Conservation (phyloP, 805 yeast species). For the Yamadazyma paraphyllophila region DNA sequence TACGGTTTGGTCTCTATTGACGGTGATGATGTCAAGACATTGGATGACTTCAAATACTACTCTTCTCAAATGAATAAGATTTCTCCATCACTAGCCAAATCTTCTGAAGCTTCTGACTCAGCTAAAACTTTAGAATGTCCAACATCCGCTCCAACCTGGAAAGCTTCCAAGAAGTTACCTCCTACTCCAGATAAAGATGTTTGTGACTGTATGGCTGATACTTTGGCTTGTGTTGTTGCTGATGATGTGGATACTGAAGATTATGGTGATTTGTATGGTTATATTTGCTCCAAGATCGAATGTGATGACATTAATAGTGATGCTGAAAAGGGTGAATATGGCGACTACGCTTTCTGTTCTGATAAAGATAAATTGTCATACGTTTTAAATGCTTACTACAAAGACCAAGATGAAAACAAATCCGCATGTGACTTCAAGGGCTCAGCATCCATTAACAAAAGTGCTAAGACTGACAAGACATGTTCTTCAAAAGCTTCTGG, state of each 20-base stretch:
- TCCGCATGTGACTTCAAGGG: slow-evolving; percentile 71
- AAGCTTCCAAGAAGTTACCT: slow-evolving; percentile 65
- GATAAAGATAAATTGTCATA: slow-evolving; percentile 63
- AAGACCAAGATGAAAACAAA: slow-evolving; percentile 37
- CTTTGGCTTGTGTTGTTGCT: slow-evolving; percentile 60
- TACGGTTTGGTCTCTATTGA: slow-evolving; percentile 72
- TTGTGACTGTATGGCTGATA: slow-evolving; percentile 60
- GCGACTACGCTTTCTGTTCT: slow-evolving; percentile 71
- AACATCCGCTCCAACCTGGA: slow-evolving; percentile 54
- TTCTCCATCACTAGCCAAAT: slow-evolving; percentile 34
- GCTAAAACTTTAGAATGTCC: slow-evolving; percentile 72
- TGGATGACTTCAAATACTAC: slow-evolving; percentile 53
- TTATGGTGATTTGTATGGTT: slow-evolving; percentile 57
- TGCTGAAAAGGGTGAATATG: slow-evolving; percentile 67
- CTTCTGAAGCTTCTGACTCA: slow-evolving; percentile 32
- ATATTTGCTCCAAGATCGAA: slow-evolving; percentile 52
- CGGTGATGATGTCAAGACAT: slow-evolving; percentile 52
- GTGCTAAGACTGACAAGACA: slow-evolving; percentile 28
- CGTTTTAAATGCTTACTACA: slow-evolving; percentile 62
- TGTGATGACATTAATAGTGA: slow-evolving; percentile 63
- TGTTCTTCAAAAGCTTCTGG: slow-evolving; percentile 24
- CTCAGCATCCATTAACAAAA: slow-evolving; percentile 48
- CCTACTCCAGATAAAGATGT: slow-evolving; percentile 70
- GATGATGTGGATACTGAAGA: slow-evolving; percentile 53
- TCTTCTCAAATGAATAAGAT: slow-evolving; percentile 34